These are phyloP conservation scores for Xylariaceae sp. DNA, from an alignment of 2,329 filamentous ascomycete genomes.

Conservation along the genomic window DNA sequence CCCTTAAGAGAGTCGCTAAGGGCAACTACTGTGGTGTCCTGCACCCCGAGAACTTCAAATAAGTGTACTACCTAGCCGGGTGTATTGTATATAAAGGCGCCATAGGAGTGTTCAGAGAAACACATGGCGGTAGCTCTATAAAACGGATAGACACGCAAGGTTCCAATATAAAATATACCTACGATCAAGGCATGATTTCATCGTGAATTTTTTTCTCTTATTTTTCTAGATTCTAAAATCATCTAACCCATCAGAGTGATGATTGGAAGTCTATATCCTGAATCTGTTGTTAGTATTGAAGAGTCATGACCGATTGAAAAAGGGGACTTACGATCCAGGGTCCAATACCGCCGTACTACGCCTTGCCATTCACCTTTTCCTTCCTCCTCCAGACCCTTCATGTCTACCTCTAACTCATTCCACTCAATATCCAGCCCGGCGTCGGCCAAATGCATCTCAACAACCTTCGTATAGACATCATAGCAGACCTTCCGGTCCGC, in stretches of 20 bases:
- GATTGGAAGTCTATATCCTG: slow-evolving; percentile 66
- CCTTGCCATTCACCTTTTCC: slow-evolving; percentile 80
- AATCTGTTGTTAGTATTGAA: slow-evolving; percentile 26
- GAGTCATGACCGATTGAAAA: slow-evolving; percentile 2
- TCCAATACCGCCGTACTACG: slow-evolving; percentile 85
- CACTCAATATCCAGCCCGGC: slow-evolving; percentile 87
- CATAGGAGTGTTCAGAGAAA: slow-evolving; percentile 12
- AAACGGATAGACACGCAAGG: slow-evolving; percentile 15
- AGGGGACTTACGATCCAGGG: slow-evolving; percentile 58
- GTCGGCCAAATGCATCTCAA: slow-evolving; percentile 84
- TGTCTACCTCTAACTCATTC: slow-evolving; percentile 70
- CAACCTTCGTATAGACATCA: slow-evolving; percentile 89
- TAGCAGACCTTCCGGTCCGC: slow-evolving; percentile 91
- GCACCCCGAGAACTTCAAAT: slow-evolving; percentile 58
- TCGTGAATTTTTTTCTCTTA: not conserved
- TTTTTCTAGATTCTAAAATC: too few relatives aligned
- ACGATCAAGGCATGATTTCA: slow-evolving; percentile 8
- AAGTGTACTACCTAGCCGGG: slow-evolving; percentile 14
- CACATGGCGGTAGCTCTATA: slow-evolving; percentile 12
- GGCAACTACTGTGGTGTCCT: slow-evolving; percentile 61
- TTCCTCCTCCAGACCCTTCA: slow-evolving; percentile 56
- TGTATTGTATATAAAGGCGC: slow-evolving; percentile 7
- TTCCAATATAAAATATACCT: slow-evolving; percentile 4
- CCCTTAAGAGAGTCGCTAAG: slow-evolving; percentile 57
- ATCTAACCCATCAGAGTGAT: slow-evolving; percentile 66